These are phyloP conservation scores for Arctostaphylos glauca DNA, from an alignment of 148 eudicot species.

Conservation along the genomic window DNA sequence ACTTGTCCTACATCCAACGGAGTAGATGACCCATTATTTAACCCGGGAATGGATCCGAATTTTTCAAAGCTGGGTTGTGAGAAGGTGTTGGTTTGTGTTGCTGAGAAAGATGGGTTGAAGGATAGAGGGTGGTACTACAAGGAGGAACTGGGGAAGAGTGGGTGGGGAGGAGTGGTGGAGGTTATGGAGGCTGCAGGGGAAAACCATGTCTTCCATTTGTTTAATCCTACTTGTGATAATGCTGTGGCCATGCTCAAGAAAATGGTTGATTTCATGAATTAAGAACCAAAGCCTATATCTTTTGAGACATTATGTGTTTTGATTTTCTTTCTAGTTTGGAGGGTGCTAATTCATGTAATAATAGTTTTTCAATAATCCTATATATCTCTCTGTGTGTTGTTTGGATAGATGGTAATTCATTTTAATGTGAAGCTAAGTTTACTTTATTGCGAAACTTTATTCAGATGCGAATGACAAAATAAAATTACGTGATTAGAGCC, in stretches of 20 bases:
- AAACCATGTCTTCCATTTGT: slow-evolving; percentile 41
- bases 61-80: slow-evolving; percentile 24
- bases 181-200: slow-evolving; percentile 33
- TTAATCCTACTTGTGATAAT: slow-evolving; percentile 4
- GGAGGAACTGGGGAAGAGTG: slow-evolving; percentile 20
- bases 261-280: background rate
- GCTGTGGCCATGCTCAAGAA: slow-evolving; percentile 5
- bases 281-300: background rate
- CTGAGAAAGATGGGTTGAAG: slow-evolving; percentile 26
- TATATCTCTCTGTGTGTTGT: too few relatives aligned
- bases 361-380: too few relatives aligned
- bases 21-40: slow-evolving; percentile 30
- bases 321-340: too few relatives aligned
- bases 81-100: slow-evolving; percentile 37
- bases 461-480: too few relatives aligned
- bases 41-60: slow-evolving; percentile 36
- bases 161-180: slow-evolving; percentile 35
- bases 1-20: slow-evolving; percentile 22
- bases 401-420: too few relatives aligned
- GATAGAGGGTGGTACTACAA: slow-evolving; percentile 27
- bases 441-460: too few relatives aligned
- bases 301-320: too few relatives aligned
- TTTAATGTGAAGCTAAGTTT: too few relatives aligned
- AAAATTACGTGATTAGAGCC: too few relatives aligned
- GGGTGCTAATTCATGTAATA: too few relatives aligned